phyloP scores from a whole-genome alignment of 768 basidiomycete species.

The Lactarius sanguifluus region DNA sequence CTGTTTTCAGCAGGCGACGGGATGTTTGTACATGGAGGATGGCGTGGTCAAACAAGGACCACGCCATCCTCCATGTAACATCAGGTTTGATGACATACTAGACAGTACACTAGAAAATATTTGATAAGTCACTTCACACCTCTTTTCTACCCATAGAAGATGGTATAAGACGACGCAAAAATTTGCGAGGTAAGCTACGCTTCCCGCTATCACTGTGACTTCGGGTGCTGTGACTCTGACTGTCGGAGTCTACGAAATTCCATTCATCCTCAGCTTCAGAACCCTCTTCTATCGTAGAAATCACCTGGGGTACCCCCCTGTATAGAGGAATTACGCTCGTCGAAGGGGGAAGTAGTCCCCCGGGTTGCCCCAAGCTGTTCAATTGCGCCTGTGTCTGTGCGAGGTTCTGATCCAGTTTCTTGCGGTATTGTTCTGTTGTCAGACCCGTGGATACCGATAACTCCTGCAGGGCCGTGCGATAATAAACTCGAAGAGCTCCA shows the following conservation, averaged over 20 bases:
- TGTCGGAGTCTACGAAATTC: neutral
- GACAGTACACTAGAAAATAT: neutral
- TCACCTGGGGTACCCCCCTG: neutral
- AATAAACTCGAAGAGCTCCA: neutral
- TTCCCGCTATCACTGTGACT: neutral
- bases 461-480: neutral
- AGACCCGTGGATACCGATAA: neutral
- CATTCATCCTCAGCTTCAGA: neutral
- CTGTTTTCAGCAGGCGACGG: no score
- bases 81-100: no score
- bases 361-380: neutral
- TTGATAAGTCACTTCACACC: neutral
- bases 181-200: neutral
- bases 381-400: neutral
- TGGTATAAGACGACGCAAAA: neutral
- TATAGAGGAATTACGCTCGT: neutral
- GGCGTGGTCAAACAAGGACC: no score
- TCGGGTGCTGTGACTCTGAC: neutral
- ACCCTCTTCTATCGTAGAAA: neutral
- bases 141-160: neutral
- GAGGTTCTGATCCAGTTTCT: neutral
- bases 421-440: neutral
- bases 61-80: no score
- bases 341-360: neutral
- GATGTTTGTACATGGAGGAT: no score